phyloP scores from a whole-genome alignment of 2,329 filamentous ascomycete genomes.

The Tricladium varicosporioides region DNA sequence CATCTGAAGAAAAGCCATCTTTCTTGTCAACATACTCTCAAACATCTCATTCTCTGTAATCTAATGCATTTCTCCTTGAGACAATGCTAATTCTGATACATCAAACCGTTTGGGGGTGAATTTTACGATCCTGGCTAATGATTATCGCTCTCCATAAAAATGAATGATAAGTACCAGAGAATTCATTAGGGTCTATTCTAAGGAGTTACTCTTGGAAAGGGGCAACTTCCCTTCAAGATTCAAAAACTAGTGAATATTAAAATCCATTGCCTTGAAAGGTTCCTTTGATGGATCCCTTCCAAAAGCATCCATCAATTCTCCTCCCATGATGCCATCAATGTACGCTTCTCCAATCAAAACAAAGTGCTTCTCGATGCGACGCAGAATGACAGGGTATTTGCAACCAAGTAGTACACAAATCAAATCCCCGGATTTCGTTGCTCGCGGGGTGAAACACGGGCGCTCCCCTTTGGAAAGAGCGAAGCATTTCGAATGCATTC shows the following conservation, averaged over 20 bases:
- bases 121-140: too few relatives aligned
- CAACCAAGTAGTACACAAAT: constrained; percentile 14
- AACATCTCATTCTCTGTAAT: too few relatives aligned
- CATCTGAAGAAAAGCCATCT: too few relatives aligned
- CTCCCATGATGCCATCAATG: constrained; percentile 30
- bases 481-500: constrained; percentile 16
- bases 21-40: too few relatives aligned
- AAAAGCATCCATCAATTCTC: constrained; percentile 17
- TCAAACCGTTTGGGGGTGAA: too few relatives aligned
- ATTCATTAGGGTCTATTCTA: too few relatives aligned
- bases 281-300: neutral
- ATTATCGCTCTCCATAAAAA: too few relatives aligned
- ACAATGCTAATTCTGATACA: too few relatives aligned
- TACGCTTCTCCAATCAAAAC: constrained; percentile 30
- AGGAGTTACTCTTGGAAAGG: too few relatives aligned
- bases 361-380: constrained; percentile 13
- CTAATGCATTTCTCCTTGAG: too few relatives aligned
- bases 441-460: constrained; percentile 7
- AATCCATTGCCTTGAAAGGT: neutral
- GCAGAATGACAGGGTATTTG: constrained; percentile 12
- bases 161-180: too few relatives aligned
- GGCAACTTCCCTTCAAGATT: neutral
- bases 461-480: neutral
- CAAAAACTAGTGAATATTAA: neutral
- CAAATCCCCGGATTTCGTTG: neutral